These are phyloP conservation scores for Podaxis sp. DNA, from an alignment of 768 basidiomycete genomes.

Conservation along the genomic window DNA sequence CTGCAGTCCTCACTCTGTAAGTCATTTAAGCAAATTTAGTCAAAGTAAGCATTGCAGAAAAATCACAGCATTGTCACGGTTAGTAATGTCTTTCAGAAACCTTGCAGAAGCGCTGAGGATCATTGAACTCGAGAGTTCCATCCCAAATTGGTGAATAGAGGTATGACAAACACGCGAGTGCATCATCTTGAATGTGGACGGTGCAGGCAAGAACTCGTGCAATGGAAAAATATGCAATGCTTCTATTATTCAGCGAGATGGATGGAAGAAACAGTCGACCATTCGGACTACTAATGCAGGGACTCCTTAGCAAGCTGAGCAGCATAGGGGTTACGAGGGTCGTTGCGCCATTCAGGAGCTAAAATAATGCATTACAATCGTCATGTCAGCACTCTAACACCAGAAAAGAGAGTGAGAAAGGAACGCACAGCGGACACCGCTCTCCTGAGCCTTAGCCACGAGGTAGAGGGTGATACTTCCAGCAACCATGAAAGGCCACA, in stretches of 20 bases:
- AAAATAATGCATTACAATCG: constrained; percentile 11
- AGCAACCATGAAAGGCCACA: constrained; percentile 82
- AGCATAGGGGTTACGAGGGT: constrained; percentile 83
- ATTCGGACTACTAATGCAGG: constrained; percentile 34
- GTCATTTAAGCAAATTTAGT: too few relatives aligned
- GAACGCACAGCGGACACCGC: constrained; percentile 68
- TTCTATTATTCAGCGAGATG: constrained; percentile 3
- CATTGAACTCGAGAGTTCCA: background rate
- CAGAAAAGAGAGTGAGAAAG: background rate
- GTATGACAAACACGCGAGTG: too few relatives aligned
- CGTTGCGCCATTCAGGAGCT: constrained; percentile 71
- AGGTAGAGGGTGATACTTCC: constrained; percentile 65
- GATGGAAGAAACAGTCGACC: constrained; percentile 5
- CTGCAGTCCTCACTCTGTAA: too few relatives aligned
- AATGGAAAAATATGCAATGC: background rate
- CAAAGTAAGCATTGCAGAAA: too few relatives aligned
- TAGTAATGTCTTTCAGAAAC: too few relatives aligned
- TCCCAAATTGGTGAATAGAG: too few relatives aligned
- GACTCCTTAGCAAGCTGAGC: constrained; percentile 71
- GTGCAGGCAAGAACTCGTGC: background rate
- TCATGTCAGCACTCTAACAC: constrained; percentile 5
- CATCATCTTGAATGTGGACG: background rate
- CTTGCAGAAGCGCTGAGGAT: background rate
- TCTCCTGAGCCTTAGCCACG: constrained; percentile 66
- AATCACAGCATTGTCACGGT: too few relatives aligned